phyloP scores from a whole-genome alignment of 2,329 filamentous ascomycete genomes.

The Hypoxylon sp. region DNA sequence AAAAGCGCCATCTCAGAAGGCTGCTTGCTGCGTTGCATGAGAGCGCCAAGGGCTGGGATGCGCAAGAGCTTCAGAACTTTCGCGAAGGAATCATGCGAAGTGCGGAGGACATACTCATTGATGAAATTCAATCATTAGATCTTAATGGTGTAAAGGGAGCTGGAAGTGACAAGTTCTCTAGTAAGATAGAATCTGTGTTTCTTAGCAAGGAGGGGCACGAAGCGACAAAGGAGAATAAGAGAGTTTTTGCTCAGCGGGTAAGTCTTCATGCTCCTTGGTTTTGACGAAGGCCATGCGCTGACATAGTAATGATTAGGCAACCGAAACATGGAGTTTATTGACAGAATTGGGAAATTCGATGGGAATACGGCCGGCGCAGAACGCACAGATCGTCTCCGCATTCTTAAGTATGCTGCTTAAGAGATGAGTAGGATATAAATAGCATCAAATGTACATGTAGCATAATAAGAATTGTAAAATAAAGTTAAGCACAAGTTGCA shows the following conservation, averaged over 20 bases:
- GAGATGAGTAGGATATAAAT: neutral
- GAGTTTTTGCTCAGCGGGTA: conserved; percentile 4
- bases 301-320: conserved; percentile 3
- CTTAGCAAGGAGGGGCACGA: conserved; percentile 5
- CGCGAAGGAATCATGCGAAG: conserved; percentile 10
- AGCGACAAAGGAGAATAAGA: conserved; percentile 10
- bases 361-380: conserved; percentile 6
- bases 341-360: conserved; percentile 7
- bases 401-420: conserved; percentile 8
- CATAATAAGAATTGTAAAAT: neutral
- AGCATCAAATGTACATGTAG: neutral
- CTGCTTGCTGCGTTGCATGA: conserved; percentile 8
- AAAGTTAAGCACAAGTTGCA: conserved; percentile 2
- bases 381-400: conserved; percentile 6
- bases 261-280: neutral
- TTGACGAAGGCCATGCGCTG: neutral
- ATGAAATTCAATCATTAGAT: conserved; percentile 14
- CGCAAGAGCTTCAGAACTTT: conserved; percentile 12
- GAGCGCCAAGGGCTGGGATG: conserved; percentile 13
- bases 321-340: conserved; percentile 17
- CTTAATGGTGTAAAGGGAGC: conserved; percentile 1
- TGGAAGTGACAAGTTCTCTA: neutral
- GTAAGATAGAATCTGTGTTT: conserved; percentile 2
- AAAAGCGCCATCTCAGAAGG: conserved; percentile 9
- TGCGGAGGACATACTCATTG: conserved; percentile 13